These are phyloP conservation scores for Boletus rex-veris DNA, from an alignment of 768 basidiomycete genomes.

Conservation along the genomic window DNA sequence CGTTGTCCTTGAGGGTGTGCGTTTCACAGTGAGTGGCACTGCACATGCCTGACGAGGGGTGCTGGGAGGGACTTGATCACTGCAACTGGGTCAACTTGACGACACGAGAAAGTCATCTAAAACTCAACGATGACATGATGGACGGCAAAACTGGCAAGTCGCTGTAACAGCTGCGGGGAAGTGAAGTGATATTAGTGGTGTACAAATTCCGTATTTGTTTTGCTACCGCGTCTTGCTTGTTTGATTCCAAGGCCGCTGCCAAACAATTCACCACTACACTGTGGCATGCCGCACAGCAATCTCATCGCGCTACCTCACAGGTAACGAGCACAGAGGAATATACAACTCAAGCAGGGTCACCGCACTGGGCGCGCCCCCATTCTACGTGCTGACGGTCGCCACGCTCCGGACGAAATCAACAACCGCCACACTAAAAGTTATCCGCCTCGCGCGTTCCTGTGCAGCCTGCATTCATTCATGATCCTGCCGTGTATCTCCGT, in stretches of 20 bases:
- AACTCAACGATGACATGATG: slow-evolving; percentile 32
- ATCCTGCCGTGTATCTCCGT: neutral
- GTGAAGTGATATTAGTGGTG: neutral
- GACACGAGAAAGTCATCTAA: slow-evolving; percentile 2
- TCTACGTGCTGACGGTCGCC: neutral
- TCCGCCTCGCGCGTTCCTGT: neutral
- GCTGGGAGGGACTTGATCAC: slow-evolving; percentile 23
- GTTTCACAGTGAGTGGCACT: slow-evolving; percentile 31
- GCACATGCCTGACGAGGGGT: slow-evolving; percentile 26
- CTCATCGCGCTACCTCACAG: neutral
- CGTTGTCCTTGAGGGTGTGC: slow-evolving; percentile 36
- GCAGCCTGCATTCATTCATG: neutral
- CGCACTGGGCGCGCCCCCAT: neutral
- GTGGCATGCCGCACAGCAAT: too few species aligned
- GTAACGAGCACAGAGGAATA: too few species aligned
- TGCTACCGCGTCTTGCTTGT: slow-evolving; percentile 17
- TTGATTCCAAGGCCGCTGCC: slow-evolving; percentile 25
- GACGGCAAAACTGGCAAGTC: neutral
- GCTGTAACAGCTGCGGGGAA: neutral
- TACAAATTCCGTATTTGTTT: neutral
- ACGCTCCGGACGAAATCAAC: neutral
- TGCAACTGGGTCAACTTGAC: slow-evolving; percentile 18
- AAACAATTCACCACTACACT: slow-evolving; percentile 19
- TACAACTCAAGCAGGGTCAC: neutral
- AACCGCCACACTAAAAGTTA: neutral